Percentiles rank a stretch among this genome's conserved stretches.
Conservation (phyloP, 345 rosid genomes). For the Hibiscus mutabilis region DNA sequence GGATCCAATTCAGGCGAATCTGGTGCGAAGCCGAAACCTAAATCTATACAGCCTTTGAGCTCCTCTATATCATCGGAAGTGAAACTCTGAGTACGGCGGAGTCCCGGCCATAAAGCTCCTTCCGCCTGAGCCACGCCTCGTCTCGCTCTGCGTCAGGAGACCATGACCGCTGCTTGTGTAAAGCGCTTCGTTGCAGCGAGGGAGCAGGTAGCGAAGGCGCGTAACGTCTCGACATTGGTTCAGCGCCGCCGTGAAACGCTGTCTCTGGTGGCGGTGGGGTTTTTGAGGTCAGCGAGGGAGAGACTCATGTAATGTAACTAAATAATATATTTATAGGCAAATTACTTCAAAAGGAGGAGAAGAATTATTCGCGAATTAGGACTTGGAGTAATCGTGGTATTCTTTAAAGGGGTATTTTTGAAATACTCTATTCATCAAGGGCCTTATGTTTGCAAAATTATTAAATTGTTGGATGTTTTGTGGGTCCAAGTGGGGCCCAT, state of each 20-base stretch:
- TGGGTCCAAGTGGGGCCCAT: neutral
- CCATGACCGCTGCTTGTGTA: slow-evolving; percentile 66
- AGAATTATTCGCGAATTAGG: neutral
- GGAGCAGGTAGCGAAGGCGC: slow-evolving; percentile 25
- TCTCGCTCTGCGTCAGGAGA: slow-evolving; percentile 70
- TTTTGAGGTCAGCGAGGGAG: neutral
- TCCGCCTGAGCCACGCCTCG: slow-evolving; percentile 63
- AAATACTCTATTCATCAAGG: neutral
- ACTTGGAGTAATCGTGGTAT: neutral
- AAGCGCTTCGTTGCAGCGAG: slow-evolving; percentile 24
- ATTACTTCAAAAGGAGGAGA: neutral
- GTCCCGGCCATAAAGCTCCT: slow-evolving; percentile 16
- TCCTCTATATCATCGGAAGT: slow-evolving; percentile 79
- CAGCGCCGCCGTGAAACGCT: neutral
- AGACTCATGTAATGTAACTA: neutral
- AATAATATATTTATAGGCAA: neutral
- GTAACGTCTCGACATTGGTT: slow-evolving; percentile 5
- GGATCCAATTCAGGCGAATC: slow-evolving; percentile 70
- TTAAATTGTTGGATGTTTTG: neutral
- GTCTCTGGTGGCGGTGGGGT: slow-evolving; percentile 13
- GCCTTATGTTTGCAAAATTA: neutral
- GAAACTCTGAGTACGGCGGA: slow-evolving; percentile 47
- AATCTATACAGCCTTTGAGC: slow-evolving; percentile 74
- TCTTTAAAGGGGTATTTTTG: neutral
- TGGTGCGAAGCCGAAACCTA: slow-evolving; percentile 67